Percentiles rank a stretch among this genome's conserved stretches.
These are phyloP conservation scores for Chytriomyces hyalinus DNA, from an alignment of 192 early-diverging fungal genomes.

Conservation along the genomic window DNA sequence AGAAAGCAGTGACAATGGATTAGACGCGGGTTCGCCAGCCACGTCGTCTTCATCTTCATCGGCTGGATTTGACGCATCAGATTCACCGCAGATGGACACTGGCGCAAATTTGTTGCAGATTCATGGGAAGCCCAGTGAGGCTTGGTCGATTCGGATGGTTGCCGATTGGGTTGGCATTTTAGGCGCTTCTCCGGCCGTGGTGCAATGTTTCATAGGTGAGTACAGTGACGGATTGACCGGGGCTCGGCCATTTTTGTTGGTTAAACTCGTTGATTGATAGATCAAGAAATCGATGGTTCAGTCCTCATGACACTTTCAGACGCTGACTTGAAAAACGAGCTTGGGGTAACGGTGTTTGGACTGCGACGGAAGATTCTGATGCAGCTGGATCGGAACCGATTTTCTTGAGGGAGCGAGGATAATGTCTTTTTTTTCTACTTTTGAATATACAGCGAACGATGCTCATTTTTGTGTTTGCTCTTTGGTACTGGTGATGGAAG, in stretches of 20 bases:
- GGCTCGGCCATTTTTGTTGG: not conserved
- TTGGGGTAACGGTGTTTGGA: conserved; percentile 3
- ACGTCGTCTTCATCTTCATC: not conserved
- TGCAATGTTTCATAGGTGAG: not conserved
- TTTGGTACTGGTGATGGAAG: too few species aligned
- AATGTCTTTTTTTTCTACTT: too few species aligned
- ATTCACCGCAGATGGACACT: not conserved
- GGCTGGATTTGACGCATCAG: not conserved
- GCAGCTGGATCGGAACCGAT: not conserved
- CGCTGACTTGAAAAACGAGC: conserved; percentile 4
- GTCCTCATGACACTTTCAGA: conserved; percentile 6
- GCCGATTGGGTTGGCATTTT: conserved; percentile 15
- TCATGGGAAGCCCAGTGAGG: not conserved
- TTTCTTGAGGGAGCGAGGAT: too few species aligned
- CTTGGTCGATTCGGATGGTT: conserved; percentile 14
- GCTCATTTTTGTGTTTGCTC: too few species aligned
- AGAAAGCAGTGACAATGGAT: not conserved
- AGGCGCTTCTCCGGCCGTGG: not conserved
- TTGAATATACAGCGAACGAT: too few species aligned
- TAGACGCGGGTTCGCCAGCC: not conserved
- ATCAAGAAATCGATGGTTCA: conserved; percentile 9
- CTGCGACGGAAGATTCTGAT: conserved; percentile 24
- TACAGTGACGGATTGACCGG: not conserved
- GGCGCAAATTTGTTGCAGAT: not conserved
- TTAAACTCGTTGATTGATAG: not conserved